A percentile compares a stretch with the other conserved stretches of the same genome.
phyloP scores from a whole-genome alignment of 495 filamentous ascomycete genomes.

The Astrocystis sublimbata region DNA sequence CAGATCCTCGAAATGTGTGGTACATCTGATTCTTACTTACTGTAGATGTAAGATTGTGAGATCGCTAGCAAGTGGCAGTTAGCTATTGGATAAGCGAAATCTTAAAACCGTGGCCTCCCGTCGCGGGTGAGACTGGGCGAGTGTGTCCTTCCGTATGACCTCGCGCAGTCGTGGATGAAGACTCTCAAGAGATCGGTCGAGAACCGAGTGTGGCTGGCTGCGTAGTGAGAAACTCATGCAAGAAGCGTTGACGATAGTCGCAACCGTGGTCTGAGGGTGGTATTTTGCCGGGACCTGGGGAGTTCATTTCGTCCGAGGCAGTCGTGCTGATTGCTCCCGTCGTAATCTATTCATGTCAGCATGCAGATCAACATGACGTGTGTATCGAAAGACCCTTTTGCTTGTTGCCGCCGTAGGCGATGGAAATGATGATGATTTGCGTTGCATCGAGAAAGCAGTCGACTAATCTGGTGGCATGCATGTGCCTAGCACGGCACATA shows the following conservation, averaged over 20 bases:
- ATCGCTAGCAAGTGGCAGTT: background rate
- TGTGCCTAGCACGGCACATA: slow-evolving; percentile 12
- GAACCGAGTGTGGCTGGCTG: background rate
- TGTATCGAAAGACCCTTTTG: background rate
- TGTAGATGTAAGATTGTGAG: no score
- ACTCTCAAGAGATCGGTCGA: background rate
- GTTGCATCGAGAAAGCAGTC: background rate
- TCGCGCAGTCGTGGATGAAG: background rate
- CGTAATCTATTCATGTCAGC: background rate
- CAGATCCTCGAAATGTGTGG: background rate
- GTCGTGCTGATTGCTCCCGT: background rate
- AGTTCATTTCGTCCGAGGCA: background rate
- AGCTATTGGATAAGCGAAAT: slow-evolving; percentile 10
- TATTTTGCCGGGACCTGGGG: background rate
- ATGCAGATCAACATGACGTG: background rate
- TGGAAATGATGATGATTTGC: slow-evolving; percentile 4
- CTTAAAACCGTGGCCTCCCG: background rate
- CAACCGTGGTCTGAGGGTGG: background rate
- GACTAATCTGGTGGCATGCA: slow-evolving; percentile 7
- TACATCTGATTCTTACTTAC: slow-evolving; percentile 1
- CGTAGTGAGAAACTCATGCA: slow-evolving; percentile 5
- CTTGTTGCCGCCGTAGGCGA: slow-evolving; percentile 12
- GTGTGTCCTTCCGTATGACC: background rate
- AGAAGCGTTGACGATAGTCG: slow-evolving; percentile 5
- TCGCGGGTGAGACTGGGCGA: background rate